Conservation (phyloP, 2,329 filamentous ascomycete species). For the Cladobotryum mycophilum region DNA sequence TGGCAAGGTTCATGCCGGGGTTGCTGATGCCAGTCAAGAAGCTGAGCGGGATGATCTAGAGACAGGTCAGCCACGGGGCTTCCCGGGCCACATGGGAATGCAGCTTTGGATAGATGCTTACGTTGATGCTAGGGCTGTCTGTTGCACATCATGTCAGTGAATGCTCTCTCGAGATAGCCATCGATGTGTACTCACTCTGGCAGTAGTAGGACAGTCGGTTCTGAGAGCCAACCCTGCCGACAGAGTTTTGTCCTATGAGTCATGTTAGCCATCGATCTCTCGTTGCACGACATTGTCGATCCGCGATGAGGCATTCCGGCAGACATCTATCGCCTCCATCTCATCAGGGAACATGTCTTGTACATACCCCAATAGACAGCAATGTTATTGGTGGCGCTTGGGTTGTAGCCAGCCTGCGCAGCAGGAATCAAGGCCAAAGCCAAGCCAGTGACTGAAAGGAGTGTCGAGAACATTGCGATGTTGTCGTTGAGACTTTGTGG, state of each 20-base stretch:
- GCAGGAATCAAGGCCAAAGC: slow-evolving; percentile 21
- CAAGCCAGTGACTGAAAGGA: slow-evolving; percentile 13
- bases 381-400: slow-evolving; percentile 44
- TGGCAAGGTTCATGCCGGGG: slow-evolving; percentile 57
- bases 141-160: slow-evolving; percentile 7
- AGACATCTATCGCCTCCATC: no score
- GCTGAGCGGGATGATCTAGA: slow-evolving; percentile 50
- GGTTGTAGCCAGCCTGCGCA: slow-evolving; percentile 37
- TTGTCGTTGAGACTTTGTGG: no score
- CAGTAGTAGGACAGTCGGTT: slow-evolving; percentile 54
- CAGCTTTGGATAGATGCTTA: neutral
- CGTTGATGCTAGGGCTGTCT: slow-evolving; percentile 3
- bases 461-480: slow-evolving; percentile 5
- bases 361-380: slow-evolving; percentile 60
- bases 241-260: slow-evolving; percentile 52
- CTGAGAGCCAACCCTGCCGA: slow-evolving; percentile 40
- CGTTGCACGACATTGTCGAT: no score
- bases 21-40: slow-evolving; percentile 55
- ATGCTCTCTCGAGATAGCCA: neutral
- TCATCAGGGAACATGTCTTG: neutral
- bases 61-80: no score
- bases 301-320: no score
- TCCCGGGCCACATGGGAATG: neutral
- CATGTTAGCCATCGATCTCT: neutral
- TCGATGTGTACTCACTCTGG: slow-evolving; percentile 38